Conservation (phyloP, 2,329 filamentous ascomycete species). For the Colletotrichum liriopes region DNA sequence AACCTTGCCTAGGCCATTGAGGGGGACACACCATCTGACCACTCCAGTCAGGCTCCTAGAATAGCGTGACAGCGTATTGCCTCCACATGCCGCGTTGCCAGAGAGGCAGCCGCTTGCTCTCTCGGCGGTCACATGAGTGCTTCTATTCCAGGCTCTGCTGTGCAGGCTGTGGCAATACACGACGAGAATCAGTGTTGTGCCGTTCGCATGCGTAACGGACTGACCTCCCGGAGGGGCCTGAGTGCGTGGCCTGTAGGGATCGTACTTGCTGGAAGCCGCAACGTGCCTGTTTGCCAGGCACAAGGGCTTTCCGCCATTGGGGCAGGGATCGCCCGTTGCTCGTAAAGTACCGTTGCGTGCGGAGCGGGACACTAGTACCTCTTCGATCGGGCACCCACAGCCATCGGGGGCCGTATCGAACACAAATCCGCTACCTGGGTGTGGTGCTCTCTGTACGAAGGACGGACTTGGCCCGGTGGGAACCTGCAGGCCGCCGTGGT, state of each 20-base stretch:
- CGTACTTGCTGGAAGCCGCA: slow-evolving; percentile 24
- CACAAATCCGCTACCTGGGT: slow-evolving; percentile 5
- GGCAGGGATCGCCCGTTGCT: slow-evolving; percentile 26
- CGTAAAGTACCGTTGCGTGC: slow-evolving; percentile 30
- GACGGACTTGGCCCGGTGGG: slow-evolving; percentile 29
- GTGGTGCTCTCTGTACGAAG: slow-evolving; percentile 23
- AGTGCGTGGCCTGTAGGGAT: slow-evolving; percentile 40
- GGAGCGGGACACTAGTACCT: slow-evolving; percentile 32
- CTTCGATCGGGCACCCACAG: slow-evolving; percentile 1
- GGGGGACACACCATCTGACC: slow-evolving; percentile 32
- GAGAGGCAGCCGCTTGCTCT: slow-evolving; percentile 4
- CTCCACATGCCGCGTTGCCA: slow-evolving; percentile 18
- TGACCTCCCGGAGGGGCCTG: slow-evolving; percentile 1
- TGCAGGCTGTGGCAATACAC: not conserved
- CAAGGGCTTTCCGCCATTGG: slow-evolving; percentile 10
- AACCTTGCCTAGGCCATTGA: slow-evolving; percentile 11
- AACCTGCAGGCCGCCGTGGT: slow-evolving; percentile 34
- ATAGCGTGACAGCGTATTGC: slow-evolving; percentile 14
- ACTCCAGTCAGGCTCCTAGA: slow-evolving; percentile 7
- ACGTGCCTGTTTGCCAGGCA: slow-evolving; percentile 30
- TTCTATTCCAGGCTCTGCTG: slow-evolving; percentile 21
- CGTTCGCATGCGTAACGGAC: slow-evolving; percentile 11
- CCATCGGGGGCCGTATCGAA: slow-evolving; percentile 23
- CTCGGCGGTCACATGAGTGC: slow-evolving; percentile 13
- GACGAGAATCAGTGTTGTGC: slow-evolving; percentile 2